Conservation (phyloP, 257 asterid species). For the Jacaranda copaia region DNA sequence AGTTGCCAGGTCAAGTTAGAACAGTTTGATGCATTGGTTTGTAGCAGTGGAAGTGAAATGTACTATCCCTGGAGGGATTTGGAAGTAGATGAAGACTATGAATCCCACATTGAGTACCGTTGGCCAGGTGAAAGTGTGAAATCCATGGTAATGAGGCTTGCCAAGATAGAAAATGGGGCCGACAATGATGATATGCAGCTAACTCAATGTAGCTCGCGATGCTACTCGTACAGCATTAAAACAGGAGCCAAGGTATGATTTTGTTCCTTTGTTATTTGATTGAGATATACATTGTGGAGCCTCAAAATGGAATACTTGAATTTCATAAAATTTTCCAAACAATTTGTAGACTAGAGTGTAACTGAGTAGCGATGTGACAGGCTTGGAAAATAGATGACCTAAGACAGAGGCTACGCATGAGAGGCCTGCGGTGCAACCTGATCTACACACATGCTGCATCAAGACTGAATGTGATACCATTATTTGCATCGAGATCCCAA, state of each 20-base stretch:
- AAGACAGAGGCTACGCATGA: slow-evolving; percentile 70
- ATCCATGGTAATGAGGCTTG: slow-evolving; percentile 55
- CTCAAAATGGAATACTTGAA: slow-evolving; percentile 16
- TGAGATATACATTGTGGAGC: background rate
- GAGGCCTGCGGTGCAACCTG: slow-evolving; percentile 70
- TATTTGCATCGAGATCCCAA: slow-evolving; percentile 71
- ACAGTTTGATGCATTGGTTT: slow-evolving; percentile 66
- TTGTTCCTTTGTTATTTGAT: slow-evolving; percentile 21
- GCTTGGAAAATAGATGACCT: slow-evolving; percentile 58
- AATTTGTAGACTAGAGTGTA: slow-evolving; percentile 11
- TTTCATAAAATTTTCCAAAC: background rate
- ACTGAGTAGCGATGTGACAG: slow-evolving; percentile 40
- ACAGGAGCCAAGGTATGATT: slow-evolving; percentile 60
- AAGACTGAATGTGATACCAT: slow-evolving; percentile 63
- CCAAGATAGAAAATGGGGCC: slow-evolving; percentile 46
- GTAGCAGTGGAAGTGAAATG: slow-evolving; percentile 73
- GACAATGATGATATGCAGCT: slow-evolving; percentile 53
- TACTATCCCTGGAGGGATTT: slow-evolving; percentile 71
- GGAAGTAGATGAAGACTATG: slow-evolving; percentile 60
- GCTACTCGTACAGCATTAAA: slow-evolving; percentile 64
- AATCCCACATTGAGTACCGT: slow-evolving; percentile 63
- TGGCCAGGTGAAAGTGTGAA: slow-evolving; percentile 73
- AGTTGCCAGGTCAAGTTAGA: slow-evolving; percentile 46
- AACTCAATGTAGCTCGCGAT: slow-evolving; percentile 55
- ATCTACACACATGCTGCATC: slow-evolving; percentile 63